These are phyloP conservation scores for Lathyrus oleraceus DNA, from an alignment of 306 rosid species.

Conservation along the genomic window DNA sequence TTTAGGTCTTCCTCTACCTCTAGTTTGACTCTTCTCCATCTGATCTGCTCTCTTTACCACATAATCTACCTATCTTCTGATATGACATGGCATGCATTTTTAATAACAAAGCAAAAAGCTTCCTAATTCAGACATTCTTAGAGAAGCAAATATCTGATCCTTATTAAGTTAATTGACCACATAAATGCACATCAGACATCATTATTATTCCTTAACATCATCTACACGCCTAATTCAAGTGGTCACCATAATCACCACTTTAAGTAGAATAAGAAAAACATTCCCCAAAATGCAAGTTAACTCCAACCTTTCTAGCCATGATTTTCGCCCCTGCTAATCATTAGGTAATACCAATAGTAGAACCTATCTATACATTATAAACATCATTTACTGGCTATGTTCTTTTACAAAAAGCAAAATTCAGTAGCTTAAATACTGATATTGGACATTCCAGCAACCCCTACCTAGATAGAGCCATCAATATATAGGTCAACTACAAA, in stretches of 20 bases:
- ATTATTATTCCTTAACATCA: constrained; percentile 15
- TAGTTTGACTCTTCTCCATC: too few species aligned
- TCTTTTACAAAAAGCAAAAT: background rate
- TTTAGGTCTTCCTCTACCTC: too few species aligned
- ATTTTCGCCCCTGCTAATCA: background rate
- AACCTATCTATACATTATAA: constrained; percentile 11
- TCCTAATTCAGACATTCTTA: constrained; percentile 30
- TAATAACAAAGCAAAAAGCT: constrained; percentile 16
- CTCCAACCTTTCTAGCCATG: background rate
- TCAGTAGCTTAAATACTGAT: constrained; percentile 14
- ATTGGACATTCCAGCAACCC: background rate
- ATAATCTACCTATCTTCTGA: too few species aligned
- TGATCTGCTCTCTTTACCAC: too few species aligned
- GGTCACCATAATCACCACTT: constrained; percentile 8
- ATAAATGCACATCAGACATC: constrained; percentile 33
- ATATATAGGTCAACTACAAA: constrained; percentile 26
- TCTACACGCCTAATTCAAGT: background rate
- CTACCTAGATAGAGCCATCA: constrained; percentile 16
- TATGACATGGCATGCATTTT: constrained; percentile 14
- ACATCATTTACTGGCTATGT: background rate
- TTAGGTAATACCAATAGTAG: constrained; percentile 10
- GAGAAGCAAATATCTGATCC: constrained; percentile 38
- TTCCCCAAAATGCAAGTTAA: constrained; percentile 24
- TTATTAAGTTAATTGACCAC: constrained; percentile 21
- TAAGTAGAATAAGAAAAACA: constrained; percentile 13